A percentile compares a stretch with the other conserved stretches of the same genome.
Evolutionary conservation across 805 yeast species (phyloP).

Genomic region (Ogataea allantospora): DNA sequence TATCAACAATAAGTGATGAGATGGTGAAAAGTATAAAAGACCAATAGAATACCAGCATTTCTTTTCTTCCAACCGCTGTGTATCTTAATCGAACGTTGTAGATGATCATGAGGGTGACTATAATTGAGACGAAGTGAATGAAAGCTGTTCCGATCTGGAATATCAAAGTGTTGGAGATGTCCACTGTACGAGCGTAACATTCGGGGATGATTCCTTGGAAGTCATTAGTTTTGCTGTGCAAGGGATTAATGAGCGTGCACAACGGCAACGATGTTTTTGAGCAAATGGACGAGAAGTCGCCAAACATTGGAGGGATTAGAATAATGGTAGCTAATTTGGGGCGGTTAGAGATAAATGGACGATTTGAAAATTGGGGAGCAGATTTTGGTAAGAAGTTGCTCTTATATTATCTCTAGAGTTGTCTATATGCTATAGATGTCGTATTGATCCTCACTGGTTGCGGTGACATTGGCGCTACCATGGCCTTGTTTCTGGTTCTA

Average conservation of each 20-base stretch:
- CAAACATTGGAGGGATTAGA: constrained; percentile 44
- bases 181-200: constrained; percentile 85
- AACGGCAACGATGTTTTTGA: constrained; percentile 69
- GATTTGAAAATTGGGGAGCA: no score
- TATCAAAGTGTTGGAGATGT: constrained; percentile 85
- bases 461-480: background rate
- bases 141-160: constrained; percentile 88
- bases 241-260: constrained; percentile 69
- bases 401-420: no score
- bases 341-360: constrained; percentile 5
- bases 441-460: no score
- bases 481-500: background rate
- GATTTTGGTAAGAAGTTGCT: no score
- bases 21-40: constrained; percentile 55
- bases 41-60: constrained; percentile 74
- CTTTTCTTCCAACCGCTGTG: constrained; percentile 92
- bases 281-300: constrained; percentile 64
- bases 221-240: constrained; percentile 32
- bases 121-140: constrained; percentile 72
- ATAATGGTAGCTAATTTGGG: constrained; percentile 4
- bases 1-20: constrained; percentile 74
- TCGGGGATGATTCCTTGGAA: constrained; percentile 65
- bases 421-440: no score
- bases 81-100: constrained; percentile 79
- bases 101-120: constrained; percentile 64